phyloP scores from a whole-genome alignment of 192 early-diverging fungal species.

The Backusella tarrabulga region DNA sequence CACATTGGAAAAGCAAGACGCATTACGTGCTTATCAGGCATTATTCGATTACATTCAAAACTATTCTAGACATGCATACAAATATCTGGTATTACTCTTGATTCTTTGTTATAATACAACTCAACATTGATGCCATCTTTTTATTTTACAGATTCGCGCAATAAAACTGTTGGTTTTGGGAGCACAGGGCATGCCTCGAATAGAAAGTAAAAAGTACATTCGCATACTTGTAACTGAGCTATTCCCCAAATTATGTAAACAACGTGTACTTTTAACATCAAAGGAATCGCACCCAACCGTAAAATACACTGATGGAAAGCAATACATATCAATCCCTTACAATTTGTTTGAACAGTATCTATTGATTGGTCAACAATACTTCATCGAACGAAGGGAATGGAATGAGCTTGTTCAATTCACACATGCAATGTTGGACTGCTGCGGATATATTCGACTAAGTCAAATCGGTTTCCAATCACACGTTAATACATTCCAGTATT shows the following conservation, averaged over 20 bases:
- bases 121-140: background rate
- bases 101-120: background rate
- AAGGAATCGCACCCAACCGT: slow-evolving; percentile 14
- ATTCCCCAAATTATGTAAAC: slow-evolving; percentile 31
- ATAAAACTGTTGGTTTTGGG: slow-evolving; percentile 20
- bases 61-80: slow-evolving; percentile 26
- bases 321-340: slow-evolving; percentile 26
- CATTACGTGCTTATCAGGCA: slow-evolving; percentile 22
- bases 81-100: slow-evolving; percentile 30
- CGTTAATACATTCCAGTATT: slow-evolving; percentile 17
- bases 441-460: slow-evolving; percentile 20
- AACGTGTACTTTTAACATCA: slow-evolving; percentile 11
- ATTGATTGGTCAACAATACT: slow-evolving; percentile 28
- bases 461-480: slow-evolving; percentile 10
- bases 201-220: slow-evolving; percentile 11
- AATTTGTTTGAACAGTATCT: slow-evolving; percentile 25
- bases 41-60: slow-evolving; percentile 28
- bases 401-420: slow-evolving; percentile 21
- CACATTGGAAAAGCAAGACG: slow-evolving; percentile 16
- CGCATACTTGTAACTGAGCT: slow-evolving; percentile 27
- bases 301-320: slow-evolving; percentile 30
- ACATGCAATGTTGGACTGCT: slow-evolving; percentile 20
- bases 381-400: slow-evolving; percentile 22
- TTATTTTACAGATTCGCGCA: slow-evolving; percentile 22
- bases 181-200: background rate